phyloP scores from a whole-genome alignment of 169 alveolate genomes.

The Cryptosporidium sp. region DNA sequence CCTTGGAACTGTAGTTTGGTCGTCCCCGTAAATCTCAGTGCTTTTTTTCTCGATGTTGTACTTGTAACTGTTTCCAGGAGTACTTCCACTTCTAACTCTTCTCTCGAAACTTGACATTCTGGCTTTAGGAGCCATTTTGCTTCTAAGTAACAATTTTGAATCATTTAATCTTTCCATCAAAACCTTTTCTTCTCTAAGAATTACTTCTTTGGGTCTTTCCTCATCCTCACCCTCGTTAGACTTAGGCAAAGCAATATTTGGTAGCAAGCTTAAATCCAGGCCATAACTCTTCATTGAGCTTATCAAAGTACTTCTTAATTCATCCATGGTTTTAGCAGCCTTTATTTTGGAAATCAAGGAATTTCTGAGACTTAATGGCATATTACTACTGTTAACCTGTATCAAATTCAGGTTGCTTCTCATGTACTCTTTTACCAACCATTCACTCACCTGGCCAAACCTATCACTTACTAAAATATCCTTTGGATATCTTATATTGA shows the following conservation, averaged over 20 bases:
- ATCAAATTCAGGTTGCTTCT: not conserved
- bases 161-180: not conserved
- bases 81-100: conserved; percentile 4
- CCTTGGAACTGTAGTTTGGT: not conserved
- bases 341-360: not conserved
- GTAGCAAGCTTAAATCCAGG: not conserved
- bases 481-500: not conserved
- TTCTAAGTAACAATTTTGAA: not conserved
- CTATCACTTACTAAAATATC: conserved; percentile 11
- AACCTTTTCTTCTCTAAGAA: conserved; percentile 14
- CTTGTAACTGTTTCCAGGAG: not conserved
- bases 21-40: not conserved
- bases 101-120: conserved; percentile 35
- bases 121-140: not conserved
- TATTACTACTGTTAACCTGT: not conserved
- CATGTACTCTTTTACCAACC: not conserved
- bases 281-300: not conserved
- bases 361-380: not conserved
- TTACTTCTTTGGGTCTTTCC: not conserved
- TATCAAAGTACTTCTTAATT: not conserved
- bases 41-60: not conserved
- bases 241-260: not conserved
- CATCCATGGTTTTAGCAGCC: not conserved
- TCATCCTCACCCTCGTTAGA: not conserved
- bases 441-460: conserved; percentile 31